Percentiles rank a stretch among this genome's conserved stretches.
Evolutionary conservation across 164 flowering plant genomes (phyloP).

Genomic region (Magnolia officinalis): DNA sequence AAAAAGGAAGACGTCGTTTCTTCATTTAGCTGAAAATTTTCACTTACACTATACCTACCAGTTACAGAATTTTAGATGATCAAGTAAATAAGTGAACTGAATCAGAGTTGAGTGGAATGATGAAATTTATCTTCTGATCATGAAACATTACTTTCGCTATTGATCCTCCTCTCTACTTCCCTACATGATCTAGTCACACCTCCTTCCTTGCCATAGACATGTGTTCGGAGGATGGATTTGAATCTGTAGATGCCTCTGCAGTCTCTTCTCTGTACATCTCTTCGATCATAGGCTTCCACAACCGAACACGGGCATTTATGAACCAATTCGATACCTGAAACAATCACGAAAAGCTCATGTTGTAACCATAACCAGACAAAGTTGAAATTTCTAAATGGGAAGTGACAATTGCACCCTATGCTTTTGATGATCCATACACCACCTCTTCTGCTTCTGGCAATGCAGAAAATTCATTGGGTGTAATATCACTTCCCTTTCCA

Average conservation of each 20-base stretch:
- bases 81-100: not conserved
- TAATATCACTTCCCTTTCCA: not conserved
- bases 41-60: not conserved
- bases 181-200: slow-evolving; percentile 21
- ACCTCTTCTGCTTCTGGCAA: not conserved
- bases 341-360: slow-evolving; percentile 4
- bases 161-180: slow-evolving; percentile 10
- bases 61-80: not conserved
- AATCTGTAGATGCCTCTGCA: slow-evolving; percentile 53
- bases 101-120: not conserved
- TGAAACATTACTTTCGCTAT: not conserved
- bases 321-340: slow-evolving; percentile 89
- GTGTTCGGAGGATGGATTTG: slow-evolving; percentile 33
- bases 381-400: not conserved
- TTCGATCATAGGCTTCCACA: slow-evolving; percentile 94
- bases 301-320: slow-evolving; percentile 80
- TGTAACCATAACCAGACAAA: not conserved
- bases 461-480: not conserved
- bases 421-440: not conserved
- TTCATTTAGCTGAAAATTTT: not conserved
- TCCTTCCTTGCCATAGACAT: slow-evolving; percentile 21
- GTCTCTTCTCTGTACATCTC: slow-evolving; percentile 86
- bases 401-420: not conserved
- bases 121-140: not conserved
- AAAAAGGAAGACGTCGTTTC: not conserved